Conservation (phyloP, 345 rosid genomes). For the Gossypium herbaceum region DNA sequence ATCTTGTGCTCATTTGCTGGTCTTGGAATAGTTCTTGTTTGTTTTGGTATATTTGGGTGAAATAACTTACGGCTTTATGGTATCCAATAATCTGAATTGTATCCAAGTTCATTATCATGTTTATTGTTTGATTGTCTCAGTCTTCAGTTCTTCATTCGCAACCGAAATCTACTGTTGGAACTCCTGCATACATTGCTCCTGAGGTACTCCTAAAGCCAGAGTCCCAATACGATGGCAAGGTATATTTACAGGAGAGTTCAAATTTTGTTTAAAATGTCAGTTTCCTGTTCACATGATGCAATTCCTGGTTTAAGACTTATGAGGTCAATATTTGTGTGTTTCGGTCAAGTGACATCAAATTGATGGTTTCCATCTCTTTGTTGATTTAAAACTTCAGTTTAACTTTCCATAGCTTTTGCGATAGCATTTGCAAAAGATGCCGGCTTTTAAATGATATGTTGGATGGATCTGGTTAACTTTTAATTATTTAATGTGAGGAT, state of each 20-base stretch:
- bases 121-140: slow-evolving; percentile 31
- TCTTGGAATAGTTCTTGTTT: not conserved
- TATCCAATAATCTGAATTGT: not conserved
- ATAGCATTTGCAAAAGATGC: not conserved
- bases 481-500: not conserved
- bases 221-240: slow-evolving; percentile 83
- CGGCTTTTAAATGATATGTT: not conserved
- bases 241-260: slow-evolving; percentile 19
- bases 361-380: not conserved
- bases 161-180: slow-evolving; percentile 97
- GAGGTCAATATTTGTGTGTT: not conserved
- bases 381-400: not conserved
- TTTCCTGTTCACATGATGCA: slow-evolving; percentile 1
- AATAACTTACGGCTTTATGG: not conserved
- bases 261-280: not conserved
- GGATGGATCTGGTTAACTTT: not conserved
- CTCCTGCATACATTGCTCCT: slow-evolving; percentile 97
- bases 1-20: not conserved
- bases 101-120: not conserved
- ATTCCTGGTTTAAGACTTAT: not conserved
- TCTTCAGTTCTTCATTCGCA: slow-evolving; percentile 93
- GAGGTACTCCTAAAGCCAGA: slow-evolving; percentile 80
- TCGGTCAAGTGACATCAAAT: slow-evolving; percentile 1
- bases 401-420: not conserved
- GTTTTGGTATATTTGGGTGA: not conserved